Base-by-base conservation (phyloP, 768 basidiomycete species). In the Rickenella mellea region DNA sequence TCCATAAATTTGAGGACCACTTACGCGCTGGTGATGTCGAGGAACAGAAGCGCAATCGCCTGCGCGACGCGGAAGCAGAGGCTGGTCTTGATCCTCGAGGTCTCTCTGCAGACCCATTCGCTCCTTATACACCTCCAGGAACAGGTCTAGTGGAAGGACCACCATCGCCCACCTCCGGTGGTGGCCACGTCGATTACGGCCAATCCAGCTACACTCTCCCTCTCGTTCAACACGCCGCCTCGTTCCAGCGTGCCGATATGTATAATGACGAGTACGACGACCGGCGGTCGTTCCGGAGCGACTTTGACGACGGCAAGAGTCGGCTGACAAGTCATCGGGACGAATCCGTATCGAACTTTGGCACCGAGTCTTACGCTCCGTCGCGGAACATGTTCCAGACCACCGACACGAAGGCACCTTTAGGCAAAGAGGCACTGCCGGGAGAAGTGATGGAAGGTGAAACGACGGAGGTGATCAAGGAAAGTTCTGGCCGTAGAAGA, bases 301-400 rank as follows among this genome's bases (percentile, higher is more conserved):
- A 88, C 33, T 89, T 90, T 42, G 88, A 75, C 47, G 90, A 92
- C 51, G 78, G 76, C 6, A 77, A 80, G 6, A 90, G 82, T 53
- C 71, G 81, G 41, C 73, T 84, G 40, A 88, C 86, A 0, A 83
- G 78, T 42, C 74, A 84, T 47, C 74, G 80, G 22, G 86, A 86
- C 46, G 88, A 91, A 32, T 73, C 80, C 0, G 70, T 70, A 35
- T 90, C 87, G 0, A 84, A 87, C 54, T 81, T 85, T 50, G 91
- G 91, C 3, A 87, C 87, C 3, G 92, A 96, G 56, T 86, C 85
- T 0, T 97, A 96, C 52, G 93, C 92, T 0, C 93, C 93, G 0
- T 91, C 88, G 0, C 66, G 89, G 25, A 96, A 96, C 52, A 97
- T 96, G 93, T 96, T 97, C 74, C 81, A 85, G 49, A 80, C 78